Percentiles rank a stretch among this genome's conserved stretches.
Evolutionary conservation across 805 yeast species (phyloP).

Genomic region (Yarrowia sp.): DNA sequence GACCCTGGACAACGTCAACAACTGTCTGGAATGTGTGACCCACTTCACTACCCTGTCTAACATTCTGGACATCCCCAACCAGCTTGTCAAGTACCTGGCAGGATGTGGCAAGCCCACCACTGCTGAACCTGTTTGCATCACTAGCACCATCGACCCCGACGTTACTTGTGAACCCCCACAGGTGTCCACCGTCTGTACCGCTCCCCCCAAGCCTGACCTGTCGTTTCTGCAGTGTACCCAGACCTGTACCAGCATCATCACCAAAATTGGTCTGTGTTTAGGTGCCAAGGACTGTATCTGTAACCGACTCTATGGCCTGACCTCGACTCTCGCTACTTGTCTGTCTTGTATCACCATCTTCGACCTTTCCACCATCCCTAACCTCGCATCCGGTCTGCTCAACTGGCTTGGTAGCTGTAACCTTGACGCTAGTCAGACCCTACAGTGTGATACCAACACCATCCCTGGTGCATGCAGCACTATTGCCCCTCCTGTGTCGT

Average conservation of each 20-base stretch:
- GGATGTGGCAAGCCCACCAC: constrained; percentile 1
- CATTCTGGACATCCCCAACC: constrained; percentile 4
- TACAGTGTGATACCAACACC: constrained; percentile 10
- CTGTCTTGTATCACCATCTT: constrained; percentile 7
- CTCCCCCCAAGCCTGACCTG: background rate
- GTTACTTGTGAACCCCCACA: constrained; percentile 10
- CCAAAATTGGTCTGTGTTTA: background rate
- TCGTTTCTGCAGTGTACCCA: background rate
- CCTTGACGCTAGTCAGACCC: background rate
- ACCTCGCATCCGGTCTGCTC: background rate
- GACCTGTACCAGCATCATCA: constrained; percentile 7
- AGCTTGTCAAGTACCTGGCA: background rate
- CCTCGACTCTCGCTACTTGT: background rate
- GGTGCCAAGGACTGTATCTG: background rate
- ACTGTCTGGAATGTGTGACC: constrained; percentile 7
- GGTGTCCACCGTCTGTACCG: background rate
- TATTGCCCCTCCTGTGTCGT: background rate
- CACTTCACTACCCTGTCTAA: background rate
- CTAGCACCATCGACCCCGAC: background rate
- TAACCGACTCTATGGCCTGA: background rate
- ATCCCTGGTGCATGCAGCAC: background rate
- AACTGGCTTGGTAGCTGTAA: constrained; percentile 17
- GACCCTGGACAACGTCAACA: constrained; percentile 10
- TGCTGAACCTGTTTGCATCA: constrained; percentile 12
- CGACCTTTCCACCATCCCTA: background rate